Percentiles rank a stretch among this genome's conserved stretches.
Conservation (phyloP, 257 asterid genomes). For the Nicotiana otophora region DNA sequence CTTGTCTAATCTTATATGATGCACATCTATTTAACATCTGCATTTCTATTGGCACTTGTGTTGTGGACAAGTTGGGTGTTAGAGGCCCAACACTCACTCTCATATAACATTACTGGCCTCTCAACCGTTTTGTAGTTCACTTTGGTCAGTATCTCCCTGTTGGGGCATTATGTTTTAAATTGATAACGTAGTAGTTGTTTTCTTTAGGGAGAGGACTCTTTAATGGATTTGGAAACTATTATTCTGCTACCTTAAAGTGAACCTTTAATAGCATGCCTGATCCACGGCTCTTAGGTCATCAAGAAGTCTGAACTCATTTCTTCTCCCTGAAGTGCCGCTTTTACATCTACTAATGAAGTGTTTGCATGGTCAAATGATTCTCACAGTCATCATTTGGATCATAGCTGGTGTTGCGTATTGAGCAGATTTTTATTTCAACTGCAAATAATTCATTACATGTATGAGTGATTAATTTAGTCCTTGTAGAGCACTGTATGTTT, state of each 20-base stretch:
- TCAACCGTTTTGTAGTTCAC: slow-evolving; percentile 2
- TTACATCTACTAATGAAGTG: not conserved
- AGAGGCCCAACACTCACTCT: not conserved
- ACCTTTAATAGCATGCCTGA: not conserved
- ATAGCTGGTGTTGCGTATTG: not conserved
- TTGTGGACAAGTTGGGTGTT: not conserved
- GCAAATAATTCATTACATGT: not conserved
- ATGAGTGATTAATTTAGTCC: not conserved
- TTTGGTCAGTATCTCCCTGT: not conserved
- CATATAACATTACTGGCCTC: not conserved
- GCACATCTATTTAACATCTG: not conserved
- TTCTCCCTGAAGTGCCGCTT: not conserved
- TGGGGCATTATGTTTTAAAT: not conserved
- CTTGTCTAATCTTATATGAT: too few relatives aligned
- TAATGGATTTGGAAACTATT: slow-evolving; percentile 9
- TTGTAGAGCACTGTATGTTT: not conserved
- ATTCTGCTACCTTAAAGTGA: not conserved
- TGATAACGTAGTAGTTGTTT: not conserved
- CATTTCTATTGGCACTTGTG: not conserved
- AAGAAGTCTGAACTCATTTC: slow-evolving; percentile 6
- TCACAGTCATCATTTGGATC: not conserved
- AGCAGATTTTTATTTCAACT: not conserved
- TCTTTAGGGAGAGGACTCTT: slow-evolving; percentile 2
- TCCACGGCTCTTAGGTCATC: not conserved
- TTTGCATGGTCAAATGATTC: not conserved